These are phyloP conservation scores for Zasmidium angulare DNA, from an alignment of 2,329 filamentous ascomycete species.

Conservation along the genomic window DNA sequence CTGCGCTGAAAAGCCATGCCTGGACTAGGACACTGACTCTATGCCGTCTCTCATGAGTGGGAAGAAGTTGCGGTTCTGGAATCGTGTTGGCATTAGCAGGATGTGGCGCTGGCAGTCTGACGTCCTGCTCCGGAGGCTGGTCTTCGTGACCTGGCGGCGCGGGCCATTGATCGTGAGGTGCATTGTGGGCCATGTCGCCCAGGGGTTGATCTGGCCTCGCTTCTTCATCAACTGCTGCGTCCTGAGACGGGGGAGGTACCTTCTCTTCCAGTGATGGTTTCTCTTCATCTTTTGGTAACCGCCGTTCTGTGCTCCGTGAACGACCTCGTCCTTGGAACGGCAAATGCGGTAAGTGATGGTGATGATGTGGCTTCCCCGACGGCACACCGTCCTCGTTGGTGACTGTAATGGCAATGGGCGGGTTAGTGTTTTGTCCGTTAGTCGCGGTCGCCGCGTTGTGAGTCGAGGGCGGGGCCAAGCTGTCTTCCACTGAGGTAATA, in stretches of 20 bases:
- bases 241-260: neutral
- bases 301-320: slow-evolving; percentile 9
- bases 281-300: slow-evolving; percentile 6
- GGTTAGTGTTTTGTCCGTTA: slow-evolving; percentile 24
- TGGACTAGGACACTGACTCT: slow-evolving; percentile 64
- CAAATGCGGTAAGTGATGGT: slow-evolving; percentile 38
- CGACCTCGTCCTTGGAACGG: slow-evolving; percentile 26
- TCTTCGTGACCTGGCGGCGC: slow-evolving; percentile 40
- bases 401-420: slow-evolving; percentile 72
- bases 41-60: slow-evolving; percentile 54
- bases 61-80: slow-evolving; percentile 51
- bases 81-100: slow-evolving; percentile 36
- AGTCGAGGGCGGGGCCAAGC: slow-evolving; percentile 14
- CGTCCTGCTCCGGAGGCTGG: slow-evolving; percentile 46
- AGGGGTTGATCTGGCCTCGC: slow-evolving; percentile 35
- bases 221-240: slow-evolving; percentile 4
- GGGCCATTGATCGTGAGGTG: slow-evolving; percentile 35
- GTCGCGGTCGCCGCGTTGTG: slow-evolving; percentile 18
- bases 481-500: slow-evolving; percentile 22
- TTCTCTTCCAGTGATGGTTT: slow-evolving; percentile 19
- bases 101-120: slow-evolving; percentile 43
- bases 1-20: slow-evolving; percentile 88
- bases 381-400: slow-evolving; percentile 59
- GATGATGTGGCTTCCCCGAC: slow-evolving; percentile 36
- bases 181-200: slow-evolving; percentile 41